Percentiles rank a stretch among this genome's conserved stretches.
These are phyloP conservation scores for Ophiostoma piceae DNA, from an alignment of 2,329 filamentous ascomycete species.

Conservation along the genomic window DNA sequence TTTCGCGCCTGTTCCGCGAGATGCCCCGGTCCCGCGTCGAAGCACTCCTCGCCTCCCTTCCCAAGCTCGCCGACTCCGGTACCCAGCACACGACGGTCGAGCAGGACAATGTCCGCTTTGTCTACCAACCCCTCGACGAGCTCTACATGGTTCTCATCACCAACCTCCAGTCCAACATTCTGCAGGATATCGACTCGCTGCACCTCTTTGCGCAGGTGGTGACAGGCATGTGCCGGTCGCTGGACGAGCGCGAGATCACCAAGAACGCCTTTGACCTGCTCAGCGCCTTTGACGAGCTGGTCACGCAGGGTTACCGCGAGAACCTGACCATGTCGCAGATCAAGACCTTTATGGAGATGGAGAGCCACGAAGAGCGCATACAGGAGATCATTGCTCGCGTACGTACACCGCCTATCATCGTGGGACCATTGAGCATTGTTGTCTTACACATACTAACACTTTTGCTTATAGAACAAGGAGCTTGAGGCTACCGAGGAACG, in stretches of 20 bases:
- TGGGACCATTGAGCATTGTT: background rate
- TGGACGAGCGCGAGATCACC: conserved; percentile 93
- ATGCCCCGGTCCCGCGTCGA: conserved; percentile 96
- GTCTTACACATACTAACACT: conserved; percentile 2
- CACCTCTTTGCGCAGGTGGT: conserved; percentile 98
- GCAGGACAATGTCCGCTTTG: conserved; percentile 98
- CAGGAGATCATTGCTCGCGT: conserved; percentile 95
- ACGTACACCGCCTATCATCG: conserved; percentile 33
- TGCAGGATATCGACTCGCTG: conserved; percentile 97
- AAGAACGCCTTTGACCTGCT: conserved; percentile 94
- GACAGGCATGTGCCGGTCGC: conserved; percentile 87
- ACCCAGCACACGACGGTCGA: conserved; percentile 98
- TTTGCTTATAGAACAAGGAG: conserved; percentile 75
- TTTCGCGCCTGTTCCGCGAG: conserved; percentile 95
- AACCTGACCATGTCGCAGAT: conserved; percentile 96
- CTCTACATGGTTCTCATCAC: conserved; percentile 99
- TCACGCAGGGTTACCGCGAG: conserved; percentile 91
- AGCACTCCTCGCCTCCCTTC: conserved; percentile 91
- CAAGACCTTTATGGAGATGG: conserved; percentile 99
- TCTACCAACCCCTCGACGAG: conserved; percentile 98
- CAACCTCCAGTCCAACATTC: conserved; percentile 97
- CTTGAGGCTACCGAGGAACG: conserved; percentile 96
- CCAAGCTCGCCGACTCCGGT: conserved; percentile 91
- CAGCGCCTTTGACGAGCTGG: conserved; percentile 94
- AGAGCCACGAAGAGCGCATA: conserved; percentile 97